A percentile compares a stretch with the other conserved stretches of the same genome.
phyloP scores from a whole-genome alignment of 768 basidiomycete species.

The Phanerodontia chrysosporium region DNA sequence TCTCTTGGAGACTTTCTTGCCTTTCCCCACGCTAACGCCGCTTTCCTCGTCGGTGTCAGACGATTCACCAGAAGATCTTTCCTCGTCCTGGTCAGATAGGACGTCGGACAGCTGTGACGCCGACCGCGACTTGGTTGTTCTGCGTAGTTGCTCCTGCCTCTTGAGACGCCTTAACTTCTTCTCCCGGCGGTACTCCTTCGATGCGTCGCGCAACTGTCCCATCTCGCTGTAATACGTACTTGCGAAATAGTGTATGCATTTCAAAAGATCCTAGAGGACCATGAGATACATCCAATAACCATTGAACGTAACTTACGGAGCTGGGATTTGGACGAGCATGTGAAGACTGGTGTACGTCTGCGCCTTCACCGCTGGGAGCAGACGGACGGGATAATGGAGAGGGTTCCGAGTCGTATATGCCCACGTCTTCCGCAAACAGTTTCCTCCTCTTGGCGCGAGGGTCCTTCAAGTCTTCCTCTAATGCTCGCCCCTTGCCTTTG shows the following conservation, averaged over 20 bases:
- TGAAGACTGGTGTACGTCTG: background rate
- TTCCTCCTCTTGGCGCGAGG: slow-evolving; percentile 36
- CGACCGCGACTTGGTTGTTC: slow-evolving; percentile 8
- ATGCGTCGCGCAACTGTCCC: slow-evolving; percentile 52
- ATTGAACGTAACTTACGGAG: slow-evolving; percentile 38
- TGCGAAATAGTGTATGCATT: slow-evolving; percentile 48
- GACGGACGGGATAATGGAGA: background rate
- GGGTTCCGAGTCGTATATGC: slow-evolving; percentile 39
- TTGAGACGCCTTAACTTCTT: slow-evolving; percentile 31
- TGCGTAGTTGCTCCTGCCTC: slow-evolving; percentile 9
- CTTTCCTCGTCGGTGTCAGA: slow-evolving; percentile 9
- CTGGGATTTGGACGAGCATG: slow-evolving; percentile 34
- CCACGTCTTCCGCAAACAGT: slow-evolving; percentile 46
- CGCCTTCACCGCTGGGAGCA: background rate
- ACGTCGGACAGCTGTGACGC: slow-evolving; percentile 11
- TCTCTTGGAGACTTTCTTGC: background rate
- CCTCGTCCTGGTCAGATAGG: slow-evolving; percentile 11
- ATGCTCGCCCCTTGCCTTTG: slow-evolving; percentile 21
- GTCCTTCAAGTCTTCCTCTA: slow-evolving; percentile 15
- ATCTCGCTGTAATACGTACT: slow-evolving; percentile 56
- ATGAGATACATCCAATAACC: slow-evolving; percentile 1
- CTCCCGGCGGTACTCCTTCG: slow-evolving; percentile 41
- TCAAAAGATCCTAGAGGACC: slow-evolving; percentile 38
- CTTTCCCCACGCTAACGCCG: background rate
- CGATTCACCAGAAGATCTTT: too few species aligned